Base-by-base conservation (phyloP, 164 flowering plant species). In the Cinnamomum micranthum region DNA sequence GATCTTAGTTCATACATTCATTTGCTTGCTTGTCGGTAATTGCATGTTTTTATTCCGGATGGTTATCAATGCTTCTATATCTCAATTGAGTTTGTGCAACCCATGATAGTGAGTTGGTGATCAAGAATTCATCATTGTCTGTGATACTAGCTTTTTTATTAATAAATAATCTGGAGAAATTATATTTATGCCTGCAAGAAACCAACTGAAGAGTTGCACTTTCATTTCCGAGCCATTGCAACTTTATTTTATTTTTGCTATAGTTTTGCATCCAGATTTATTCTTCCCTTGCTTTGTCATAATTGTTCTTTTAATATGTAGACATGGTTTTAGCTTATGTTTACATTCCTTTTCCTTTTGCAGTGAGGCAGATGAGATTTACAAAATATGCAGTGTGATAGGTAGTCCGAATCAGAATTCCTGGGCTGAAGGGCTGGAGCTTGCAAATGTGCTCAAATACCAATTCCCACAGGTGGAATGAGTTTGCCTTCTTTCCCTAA, bases 321-420 rank as follows among this genome's bases (percentile, higher is more conserved):
- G 47, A 24, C 6, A 6, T 22, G 31, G 35, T 65, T 23, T 14
- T 65, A 9, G 27, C 27, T 12, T 65, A 9, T 25, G 28, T 65
- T 65, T 25, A 65, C 27, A 2, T 65, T 60, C 11, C 64, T 23
- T 28, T 25, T 24, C 35, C 47, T 17, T 33, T 9, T 78, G 77
- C 84, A 87, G 87, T 78, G 89, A 87, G 79, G 83, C 83, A 27
- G 87, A 85, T 77, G 84, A 95, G 74, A 91, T 95, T 63, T 90
- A 87, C 82, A 95, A 92, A 82, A 95, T 93, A 68, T 95, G 97
- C 82, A 85, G 87, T 79, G 93, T 93, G n/a, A 79, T 95, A 24
- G 99, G 99, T 50, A 89, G 84, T 74, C 99, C 99, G 2, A 86
- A 83, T 67, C 73, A 76, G 75, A 82, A 75, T 62, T 73, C 91